Evolutionary conservation across 257 asterid species (phyloP).

Genomic region (Fraxinus anomala): DNA sequence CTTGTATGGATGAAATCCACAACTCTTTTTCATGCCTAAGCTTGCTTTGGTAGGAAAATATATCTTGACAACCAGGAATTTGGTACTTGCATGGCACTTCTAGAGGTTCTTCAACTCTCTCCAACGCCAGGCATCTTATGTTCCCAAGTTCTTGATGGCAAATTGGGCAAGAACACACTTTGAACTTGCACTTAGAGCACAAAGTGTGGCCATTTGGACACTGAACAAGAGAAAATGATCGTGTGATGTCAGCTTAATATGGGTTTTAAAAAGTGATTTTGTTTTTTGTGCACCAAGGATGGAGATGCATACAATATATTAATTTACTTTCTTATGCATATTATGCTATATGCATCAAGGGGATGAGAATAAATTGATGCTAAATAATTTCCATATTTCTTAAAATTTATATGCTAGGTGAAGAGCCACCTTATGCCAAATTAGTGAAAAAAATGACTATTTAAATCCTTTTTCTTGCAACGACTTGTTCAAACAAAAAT

Average conservation of each 20-base stretch:
- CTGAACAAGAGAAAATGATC: slow-evolving; percentile 23
- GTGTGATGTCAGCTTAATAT: background rate
- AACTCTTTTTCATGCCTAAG: slow-evolving; percentile 40
- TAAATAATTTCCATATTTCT: background rate
- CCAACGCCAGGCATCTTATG: slow-evolving; percentile 49
- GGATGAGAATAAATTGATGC: background rate
- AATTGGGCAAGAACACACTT: slow-evolving; percentile 37
- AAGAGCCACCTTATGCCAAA: background rate
- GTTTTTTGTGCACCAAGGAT: background rate
- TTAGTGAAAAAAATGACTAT: background rate
- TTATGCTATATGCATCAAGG: background rate
- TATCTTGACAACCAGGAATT: slow-evolving; percentile 40
- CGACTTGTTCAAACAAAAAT: background rate
- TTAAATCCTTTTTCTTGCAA: background rate
- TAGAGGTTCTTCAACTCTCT: slow-evolving; percentile 45
- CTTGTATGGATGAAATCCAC: slow-evolving; percentile 38
- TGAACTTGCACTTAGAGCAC: slow-evolving; percentile 37
- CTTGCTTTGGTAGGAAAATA: slow-evolving; percentile 37
- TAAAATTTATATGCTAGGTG: background rate
- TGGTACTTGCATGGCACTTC: slow-evolving; percentile 46
- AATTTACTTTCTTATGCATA: too few relatives aligned
- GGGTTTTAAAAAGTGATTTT: background rate
- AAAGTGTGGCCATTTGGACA: slow-evolving; percentile 44
- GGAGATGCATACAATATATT: too few relatives aligned
- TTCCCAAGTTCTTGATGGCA: slow-evolving; percentile 50